Evolutionary conservation across 73 alveolate genomes (phyloP).

Genomic region (Paramecium octaurelia): DNA sequence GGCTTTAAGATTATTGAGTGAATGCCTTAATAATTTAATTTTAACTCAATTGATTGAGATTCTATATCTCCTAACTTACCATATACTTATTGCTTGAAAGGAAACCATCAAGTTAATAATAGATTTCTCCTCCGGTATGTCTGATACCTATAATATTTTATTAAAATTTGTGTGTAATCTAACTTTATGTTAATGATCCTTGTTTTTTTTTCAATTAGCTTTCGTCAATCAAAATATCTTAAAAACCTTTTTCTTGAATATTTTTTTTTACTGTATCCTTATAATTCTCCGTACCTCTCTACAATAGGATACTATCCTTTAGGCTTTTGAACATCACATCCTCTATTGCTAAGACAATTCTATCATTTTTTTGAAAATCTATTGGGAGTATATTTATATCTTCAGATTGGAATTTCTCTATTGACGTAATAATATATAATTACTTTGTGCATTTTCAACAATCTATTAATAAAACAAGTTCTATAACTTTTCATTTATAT

Average conservation of each 20-base stretch:
- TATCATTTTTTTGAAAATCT: neutral
- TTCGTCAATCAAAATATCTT: neutral
- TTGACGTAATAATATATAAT: neutral
- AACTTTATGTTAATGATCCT: neutral
- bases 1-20: neutral
- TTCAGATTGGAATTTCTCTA: neutral
- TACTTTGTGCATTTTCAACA: constrained; percentile 77
- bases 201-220: neutral
- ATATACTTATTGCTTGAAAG: neutral
- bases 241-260: neutral
- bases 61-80: neutral
- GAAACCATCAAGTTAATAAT: neutral
- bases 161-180: neutral
- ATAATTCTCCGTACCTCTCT: neutral
- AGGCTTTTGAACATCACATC: neutral
- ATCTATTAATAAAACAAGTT: constrained; percentile 83
- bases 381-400: neutral
- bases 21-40: neutral
- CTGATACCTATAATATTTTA: neutral
- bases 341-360: neutral
- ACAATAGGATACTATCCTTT: neutral
- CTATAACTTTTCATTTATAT: constrained; percentile 91
- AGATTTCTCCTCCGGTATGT: neutral
- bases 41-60: neutral
- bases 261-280: neutral